phyloP scores from a whole-genome alignment of 306 rosid species.

The Sophora flavescens region DNA sequence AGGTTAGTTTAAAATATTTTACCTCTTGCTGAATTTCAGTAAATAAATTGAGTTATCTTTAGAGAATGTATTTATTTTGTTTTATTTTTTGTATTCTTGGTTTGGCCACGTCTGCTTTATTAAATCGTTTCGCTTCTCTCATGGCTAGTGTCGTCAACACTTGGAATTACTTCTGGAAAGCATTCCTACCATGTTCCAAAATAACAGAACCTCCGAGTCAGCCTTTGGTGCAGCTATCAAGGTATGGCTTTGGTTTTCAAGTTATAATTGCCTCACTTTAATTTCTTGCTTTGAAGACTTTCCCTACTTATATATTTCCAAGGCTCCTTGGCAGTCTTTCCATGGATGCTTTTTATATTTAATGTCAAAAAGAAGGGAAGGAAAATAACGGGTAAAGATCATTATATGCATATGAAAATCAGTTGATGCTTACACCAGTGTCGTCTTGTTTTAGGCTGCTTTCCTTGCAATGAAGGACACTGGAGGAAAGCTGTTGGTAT shows the following conservation, averaged over 20 bases:
- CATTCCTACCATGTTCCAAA: constrained; percentile 93
- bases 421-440: constrained; percentile 14
- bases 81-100: constrained; percentile 36
- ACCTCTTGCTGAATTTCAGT: constrained; percentile 21
- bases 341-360: constrained; percentile 7
- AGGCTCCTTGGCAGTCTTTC: constrained; percentile 3
- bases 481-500: constrained; percentile 93
- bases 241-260: constrained; percentile 60
- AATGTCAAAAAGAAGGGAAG: not conserved
- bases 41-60: not conserved
- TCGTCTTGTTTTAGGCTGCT: constrained; percentile 73
- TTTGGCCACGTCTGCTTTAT: constrained; percentile 19
- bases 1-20: constrained; percentile 64
- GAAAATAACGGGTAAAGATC: constrained; percentile 13
- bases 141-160: constrained; percentile 87
- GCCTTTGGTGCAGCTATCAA: constrained; percentile 97
- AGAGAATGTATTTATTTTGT: constrained; percentile 14
- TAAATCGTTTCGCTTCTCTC: constrained; percentile 44
- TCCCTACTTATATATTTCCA: not conserved
- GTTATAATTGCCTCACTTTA: constrained; percentile 23
- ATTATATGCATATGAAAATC: constrained; percentile 16
- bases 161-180: constrained; percentile 85
- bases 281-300: not conserved
- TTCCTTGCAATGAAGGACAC: constrained; percentile 92
- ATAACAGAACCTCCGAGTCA: constrained; percentile 86